Conservation (phyloP, 352 stramenopile genomes). For the Phytophthora palmivora region DNA sequence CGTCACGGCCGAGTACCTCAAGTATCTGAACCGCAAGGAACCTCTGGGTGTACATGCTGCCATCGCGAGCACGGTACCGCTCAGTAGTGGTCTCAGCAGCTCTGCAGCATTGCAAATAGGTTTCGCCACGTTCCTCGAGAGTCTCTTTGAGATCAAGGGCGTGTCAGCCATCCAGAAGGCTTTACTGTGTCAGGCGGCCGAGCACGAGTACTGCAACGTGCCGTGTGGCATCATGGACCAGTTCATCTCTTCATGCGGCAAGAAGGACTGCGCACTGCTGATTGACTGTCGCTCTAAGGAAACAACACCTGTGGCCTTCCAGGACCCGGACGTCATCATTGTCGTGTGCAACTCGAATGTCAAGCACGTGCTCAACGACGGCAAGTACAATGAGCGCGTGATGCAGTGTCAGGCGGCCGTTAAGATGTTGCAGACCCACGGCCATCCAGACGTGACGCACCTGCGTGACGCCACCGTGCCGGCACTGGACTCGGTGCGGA, state of each 20-base stretch:
- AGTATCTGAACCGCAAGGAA: slow-evolving; percentile 45
- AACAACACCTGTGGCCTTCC: slow-evolving; percentile 83
- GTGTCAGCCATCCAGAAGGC: slow-evolving; percentile 83
- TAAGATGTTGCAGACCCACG: slow-evolving; percentile 67
- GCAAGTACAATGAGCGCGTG: slow-evolving; percentile 95
- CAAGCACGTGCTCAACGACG: slow-evolving; percentile 92
- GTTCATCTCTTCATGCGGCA: slow-evolving; percentile 93
- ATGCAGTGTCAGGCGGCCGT: slow-evolving; percentile 88
- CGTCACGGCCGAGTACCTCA: slow-evolving; percentile 92
- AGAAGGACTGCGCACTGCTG: slow-evolving; percentile 86
- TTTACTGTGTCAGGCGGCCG: slow-evolving; percentile 93
- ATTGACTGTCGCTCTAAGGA: slow-evolving; percentile 95
- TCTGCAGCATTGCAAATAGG: slow-evolving; percentile 93
- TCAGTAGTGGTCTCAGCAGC: slow-evolving; percentile 93
- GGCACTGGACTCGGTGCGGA: slow-evolving; percentile 71
- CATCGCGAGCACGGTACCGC: slow-evolving; percentile 91
- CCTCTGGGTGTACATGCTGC: slow-evolving; percentile 82
- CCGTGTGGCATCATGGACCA: slow-evolving; percentile 98
- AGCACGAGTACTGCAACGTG: slow-evolving; percentile 95
- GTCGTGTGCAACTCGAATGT: slow-evolving; percentile 96
- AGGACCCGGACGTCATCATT: slow-evolving; percentile 78
- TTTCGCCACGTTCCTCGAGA: slow-evolving; percentile 94
- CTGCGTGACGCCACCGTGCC: slow-evolving; percentile 92
- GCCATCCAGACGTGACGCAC: slow-evolving; percentile 73
- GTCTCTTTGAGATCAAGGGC: slow-evolving; percentile 67